These are phyloP conservation scores for Rutstroemia sp. DNA, from an alignment of 2,329 filamentous ascomycete species.

Conservation along the genomic window DNA sequence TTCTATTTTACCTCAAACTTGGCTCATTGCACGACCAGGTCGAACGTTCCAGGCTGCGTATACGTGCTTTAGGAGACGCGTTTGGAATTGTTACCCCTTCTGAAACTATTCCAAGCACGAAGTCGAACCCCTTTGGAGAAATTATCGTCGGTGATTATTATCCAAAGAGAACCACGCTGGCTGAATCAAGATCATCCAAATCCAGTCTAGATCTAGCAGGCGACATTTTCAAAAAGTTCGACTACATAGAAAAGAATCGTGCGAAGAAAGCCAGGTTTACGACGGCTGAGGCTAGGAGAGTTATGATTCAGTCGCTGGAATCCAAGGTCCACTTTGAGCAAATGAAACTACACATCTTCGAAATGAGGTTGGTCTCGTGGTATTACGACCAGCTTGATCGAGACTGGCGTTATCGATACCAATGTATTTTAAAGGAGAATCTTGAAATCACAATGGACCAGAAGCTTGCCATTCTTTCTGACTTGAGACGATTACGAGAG, in stretches of 20 bases:
- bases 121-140: not conserved
- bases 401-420: slow-evolving; percentile 5
- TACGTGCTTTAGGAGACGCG: not conserved
- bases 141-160: not conserved
- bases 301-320: slow-evolving; percentile 4
- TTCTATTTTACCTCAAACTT: slow-evolving; percentile 17
- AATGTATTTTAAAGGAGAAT: not conserved
- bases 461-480: not conserved
- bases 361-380: not conserved
- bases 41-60: slow-evolving; percentile 2
- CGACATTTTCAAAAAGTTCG: slow-evolving; percentile 1
- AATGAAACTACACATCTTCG: not conserved
- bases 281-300: not conserved
- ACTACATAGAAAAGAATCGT: not conserved
- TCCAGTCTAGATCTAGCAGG: not conserved
- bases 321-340: not conserved
- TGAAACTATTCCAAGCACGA: no score
- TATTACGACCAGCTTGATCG: not conserved
- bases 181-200: not conserved
- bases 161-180: not conserved
- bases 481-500: not conserved
- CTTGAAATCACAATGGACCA: not conserved
- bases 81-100: not conserved
- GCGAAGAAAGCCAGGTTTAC: not conserved
- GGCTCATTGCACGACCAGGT: slow-evolving; percentile 12